Evolutionary conservation across 768 basidiomycete species (phyloP).

Genomic region (Hemileccinum rubropunctum): DNA sequence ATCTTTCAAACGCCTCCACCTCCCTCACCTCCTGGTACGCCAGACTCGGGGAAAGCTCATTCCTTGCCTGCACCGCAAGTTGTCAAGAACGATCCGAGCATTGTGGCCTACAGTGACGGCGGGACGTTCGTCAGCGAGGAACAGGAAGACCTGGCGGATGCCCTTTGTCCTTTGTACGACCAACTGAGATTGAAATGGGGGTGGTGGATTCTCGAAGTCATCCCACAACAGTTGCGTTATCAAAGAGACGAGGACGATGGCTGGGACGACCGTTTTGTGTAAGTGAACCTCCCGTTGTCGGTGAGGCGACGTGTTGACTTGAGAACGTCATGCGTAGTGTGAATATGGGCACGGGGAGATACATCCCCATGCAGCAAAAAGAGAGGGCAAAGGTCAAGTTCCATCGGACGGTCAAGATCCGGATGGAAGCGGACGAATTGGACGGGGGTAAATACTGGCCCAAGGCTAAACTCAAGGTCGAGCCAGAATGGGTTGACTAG

Average conservation of each 20-base stretch:
- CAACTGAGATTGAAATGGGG: constrained; percentile 43
- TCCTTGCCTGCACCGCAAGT: constrained; percentile 15
- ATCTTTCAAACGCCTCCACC: constrained; percentile 23
- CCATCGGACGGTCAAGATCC: constrained; percentile 46
- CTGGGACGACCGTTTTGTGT: constrained; percentile 19
- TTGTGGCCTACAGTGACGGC: constrained; percentile 18
- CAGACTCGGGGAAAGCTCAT: constrained; percentile 9
- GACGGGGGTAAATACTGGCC: constrained; percentile 38
- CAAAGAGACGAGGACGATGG: constrained; percentile 23
- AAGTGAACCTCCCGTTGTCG: not conserved
- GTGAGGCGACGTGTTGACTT: not conserved
- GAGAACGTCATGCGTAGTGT: constrained; percentile 8
- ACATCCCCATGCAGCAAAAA: constrained; percentile 37
- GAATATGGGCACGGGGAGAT: constrained; percentile 42
- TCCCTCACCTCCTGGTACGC: constrained; percentile 12
- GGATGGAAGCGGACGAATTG: constrained; percentile 48
- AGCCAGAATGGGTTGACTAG: constrained; percentile 42
- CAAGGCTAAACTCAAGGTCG: constrained; percentile 34
- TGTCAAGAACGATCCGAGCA: constrained; percentile 7
- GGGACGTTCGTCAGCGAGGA: constrained; percentile 45
- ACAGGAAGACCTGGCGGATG: constrained; percentile 61
- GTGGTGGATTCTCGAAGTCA: constrained; percentile 70
- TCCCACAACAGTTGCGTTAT: constrained; percentile 37
- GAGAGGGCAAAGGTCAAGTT: constrained; percentile 42
- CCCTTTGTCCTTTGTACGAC: constrained; percentile 51